Evolutionary conservation across 176 grass and related monocot genomes (phyloP), one percentile per base, ranked within the genome.

Genomic region (Tuctoria greenei): DNA sequence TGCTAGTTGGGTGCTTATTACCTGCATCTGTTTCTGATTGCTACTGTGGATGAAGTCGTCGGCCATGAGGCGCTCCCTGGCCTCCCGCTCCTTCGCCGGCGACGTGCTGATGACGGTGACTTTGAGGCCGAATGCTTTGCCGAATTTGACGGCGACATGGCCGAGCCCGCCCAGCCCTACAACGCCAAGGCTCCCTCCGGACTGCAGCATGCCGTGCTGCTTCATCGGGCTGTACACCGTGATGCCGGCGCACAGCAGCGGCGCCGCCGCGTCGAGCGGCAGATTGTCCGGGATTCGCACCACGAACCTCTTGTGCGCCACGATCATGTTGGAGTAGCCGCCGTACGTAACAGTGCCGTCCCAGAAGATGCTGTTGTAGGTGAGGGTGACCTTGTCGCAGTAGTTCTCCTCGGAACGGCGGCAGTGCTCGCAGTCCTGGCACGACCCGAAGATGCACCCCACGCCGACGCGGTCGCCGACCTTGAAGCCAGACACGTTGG

Each of bases 301-400:
- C 0, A 97, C 85, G 35, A 88, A 97, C 54, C 93, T 55, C 38
- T 86, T 83, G 81, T 97, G 38, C 6, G 90, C 90, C 0, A 97
- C 93, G 21, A 93, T 21, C 88, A 87, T 83, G 24, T 63, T 42
- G 4, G 93, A 97, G 83, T 93, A 97, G 26, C 93, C 93, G 57
- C 93, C 93, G 75, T 97, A 97, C 10, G 93, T 93, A 74, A 93
- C 69, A 61, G 74, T 97, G 26, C 93, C 93, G 60, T 97, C 93
- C 90, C 88, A 89, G 78, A 85, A 93, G 59, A 97, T 61, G 70
- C 90, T 81, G 57, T 93, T 97, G 88, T 91, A 97, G 17, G 93
- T 97, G 61, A 97, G 87, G 39, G 83, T 28, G 17, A 97, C 54
- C 60, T 89, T 58, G 68, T 91, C 88, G 52, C 93, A 97, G 86